phyloP scores from a whole-genome alignment of 352 stramenopile genomes.

The Globisporangium canariense region DNA sequence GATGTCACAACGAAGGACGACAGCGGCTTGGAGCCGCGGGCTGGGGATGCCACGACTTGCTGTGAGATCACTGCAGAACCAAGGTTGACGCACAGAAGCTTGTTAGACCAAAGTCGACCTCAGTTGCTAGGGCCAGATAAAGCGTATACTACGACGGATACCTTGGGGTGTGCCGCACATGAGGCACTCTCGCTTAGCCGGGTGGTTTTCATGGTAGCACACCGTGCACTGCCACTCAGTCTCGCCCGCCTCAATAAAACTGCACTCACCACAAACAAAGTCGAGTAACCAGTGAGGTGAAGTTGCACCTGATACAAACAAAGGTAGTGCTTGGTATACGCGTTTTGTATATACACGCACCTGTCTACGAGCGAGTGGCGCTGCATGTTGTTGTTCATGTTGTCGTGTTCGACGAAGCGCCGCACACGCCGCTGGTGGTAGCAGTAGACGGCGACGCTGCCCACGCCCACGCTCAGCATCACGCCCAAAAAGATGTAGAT shows the following conservation, averaged over 20 bases:
- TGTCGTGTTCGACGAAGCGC: constrained; percentile 62
- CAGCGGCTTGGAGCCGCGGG: constrained; percentile 17
- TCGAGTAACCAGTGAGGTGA: neutral
- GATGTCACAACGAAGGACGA: constrained; percentile 31
- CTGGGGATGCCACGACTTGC: constrained; percentile 37
- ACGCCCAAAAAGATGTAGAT: constrained; percentile 74
- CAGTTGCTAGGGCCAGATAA: neutral
- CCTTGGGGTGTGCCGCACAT: constrained; percentile 80
- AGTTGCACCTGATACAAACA: neutral
- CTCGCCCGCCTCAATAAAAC: constrained; percentile 65
- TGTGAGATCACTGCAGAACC: constrained; percentile 59
- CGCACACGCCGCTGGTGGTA: constrained; percentile 57
- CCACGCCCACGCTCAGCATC: constrained; percentile 39
- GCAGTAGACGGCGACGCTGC: constrained; percentile 56
- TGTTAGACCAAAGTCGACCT: neutral
- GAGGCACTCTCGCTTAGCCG: constrained; percentile 74
- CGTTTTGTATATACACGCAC: constrained; percentile 9
- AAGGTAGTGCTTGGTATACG: neutral
- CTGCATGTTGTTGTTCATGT: constrained; percentile 87
- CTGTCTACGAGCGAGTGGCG: constrained; percentile 78
- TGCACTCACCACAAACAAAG: constrained; percentile 12
- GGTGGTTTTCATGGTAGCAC: constrained; percentile 85
- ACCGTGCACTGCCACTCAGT: constrained; percentile 80
- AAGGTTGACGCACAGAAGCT: neutral
- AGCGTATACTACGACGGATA: constrained; percentile 12